Base-by-base conservation (phyloP, 2,329 filamentous ascomycete genomes). In the Colletotrichum siamense region DNA sequence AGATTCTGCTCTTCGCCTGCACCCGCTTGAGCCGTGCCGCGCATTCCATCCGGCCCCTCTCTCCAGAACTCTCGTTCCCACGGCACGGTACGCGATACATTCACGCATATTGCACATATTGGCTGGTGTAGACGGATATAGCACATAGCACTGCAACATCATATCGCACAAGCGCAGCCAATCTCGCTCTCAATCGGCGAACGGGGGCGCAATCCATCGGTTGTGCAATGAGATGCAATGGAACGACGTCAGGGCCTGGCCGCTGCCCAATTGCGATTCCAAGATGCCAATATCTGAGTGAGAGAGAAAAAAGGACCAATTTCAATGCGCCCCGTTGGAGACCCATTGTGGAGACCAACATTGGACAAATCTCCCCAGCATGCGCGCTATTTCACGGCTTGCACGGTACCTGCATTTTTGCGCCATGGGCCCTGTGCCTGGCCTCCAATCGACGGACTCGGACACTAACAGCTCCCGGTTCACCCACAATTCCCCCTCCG, bases 361-460 rank as follows among this genome's bases (percentile, higher is more conserved):
- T 76, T 73, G 73, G 73, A 59, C 57, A 68, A 64, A 69, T 69
- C 62, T 75, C 72, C 72, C 62, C 52, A 75, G 73, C 32, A 62
- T 63, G 18, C 49, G 71, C 71, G 74, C 71, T 70, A 75, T 65
- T 61, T 66, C 30, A 30, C 71, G 59, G 63, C 64, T 65, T 65
- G 63, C 75, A 71, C 52, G 57, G 75, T 77, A 71, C 75, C 75
- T 77, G 71, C 71, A 75, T 77, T 39, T 52, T 62, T 49, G 63
- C 57, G 73, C 69, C 39, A 44, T 55, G 24, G 64, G 30, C 64
- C 64, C 30, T 76, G 63, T 52, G 49, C 59, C 64, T 61, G 65
- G 36, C 44, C 44, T 73, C 64, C 59, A 69, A 52, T 69, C 39
- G 57, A 73, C 64, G 64, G 70, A 30, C 70, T 65, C 59, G 49